A percentile compares a stretch with the other conserved stretches of the same genome.
Conservation (phyloP, 495 filamentous ascomycete species). For the Aspergillus mulundensis region DNA sequence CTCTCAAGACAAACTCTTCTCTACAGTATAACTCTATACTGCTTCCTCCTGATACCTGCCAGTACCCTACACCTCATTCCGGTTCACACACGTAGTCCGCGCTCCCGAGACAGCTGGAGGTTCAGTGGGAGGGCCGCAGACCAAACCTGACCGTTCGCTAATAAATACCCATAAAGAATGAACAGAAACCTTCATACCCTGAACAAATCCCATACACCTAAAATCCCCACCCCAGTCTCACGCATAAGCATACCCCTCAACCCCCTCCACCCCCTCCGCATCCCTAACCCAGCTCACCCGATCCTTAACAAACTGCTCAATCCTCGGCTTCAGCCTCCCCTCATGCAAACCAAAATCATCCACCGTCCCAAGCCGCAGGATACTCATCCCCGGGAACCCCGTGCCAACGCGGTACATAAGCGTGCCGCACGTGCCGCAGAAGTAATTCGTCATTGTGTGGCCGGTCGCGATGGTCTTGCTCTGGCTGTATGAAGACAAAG, state of each 20-base stretch:
- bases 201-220: too few species aligned
- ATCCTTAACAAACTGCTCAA: slow-evolving; percentile 7
- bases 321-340: background rate
- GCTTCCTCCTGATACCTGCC: too few species aligned
- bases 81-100: too few species aligned
- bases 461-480: background rate
- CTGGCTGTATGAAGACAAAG: background rate
- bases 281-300: background rate
- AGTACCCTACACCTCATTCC: too few species aligned
- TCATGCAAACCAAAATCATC: slow-evolving; percentile 2
- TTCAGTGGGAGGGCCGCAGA: too few species aligned
- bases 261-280: background rate
- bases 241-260: background rate
- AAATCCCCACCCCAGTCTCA: too few species aligned
- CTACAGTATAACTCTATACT: too few species aligned
- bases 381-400: background rate
- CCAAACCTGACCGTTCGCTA: too few species aligned
- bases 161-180: too few species aligned
- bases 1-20: too few species aligned
- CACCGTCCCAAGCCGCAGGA: background rate
- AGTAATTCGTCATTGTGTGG: slow-evolving; percentile 1
- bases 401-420: slow-evolving; percentile 2
- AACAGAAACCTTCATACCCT: too few species aligned
- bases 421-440: slow-evolving; percentile 1
- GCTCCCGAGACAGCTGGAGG: too few species aligned